Conservation (phyloP, 1,284 basidiomycete species). For the Cryptococcus sp. region DNA sequence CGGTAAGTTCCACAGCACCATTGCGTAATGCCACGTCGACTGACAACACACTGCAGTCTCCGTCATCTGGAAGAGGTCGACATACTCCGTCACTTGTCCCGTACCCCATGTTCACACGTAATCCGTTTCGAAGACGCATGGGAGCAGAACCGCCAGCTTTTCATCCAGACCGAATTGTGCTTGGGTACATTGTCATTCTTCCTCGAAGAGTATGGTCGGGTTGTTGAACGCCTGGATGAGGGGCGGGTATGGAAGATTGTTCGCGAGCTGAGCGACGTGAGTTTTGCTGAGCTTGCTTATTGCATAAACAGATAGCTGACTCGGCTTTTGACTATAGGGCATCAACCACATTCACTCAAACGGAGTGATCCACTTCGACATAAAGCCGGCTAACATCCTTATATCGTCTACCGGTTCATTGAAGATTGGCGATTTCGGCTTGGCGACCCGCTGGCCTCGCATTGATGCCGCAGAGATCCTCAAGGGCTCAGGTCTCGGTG, state of each 20-base stretch:
- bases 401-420: constrained; percentile 85
- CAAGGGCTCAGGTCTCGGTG: constrained; percentile 50
- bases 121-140: constrained; percentile 92
- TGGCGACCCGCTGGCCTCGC: constrained; percentile 84
- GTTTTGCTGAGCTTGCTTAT: constrained; percentile 45
- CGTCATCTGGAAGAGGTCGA: constrained; percentile 95
- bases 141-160: constrained; percentile 89
- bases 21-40: too few species aligned
- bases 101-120: constrained; percentile 67
- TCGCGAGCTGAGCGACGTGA: constrained; percentile 82
- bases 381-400: constrained; percentile 98
- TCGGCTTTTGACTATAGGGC: constrained; percentile 59
- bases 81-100: constrained; percentile 77
- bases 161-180: constrained; percentile 94
- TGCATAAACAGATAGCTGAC: neutral
- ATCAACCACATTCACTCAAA: constrained; percentile 85
- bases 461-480: constrained; percentile 48
- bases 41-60: constrained; percentile 57
- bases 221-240: constrained; percentile 84
- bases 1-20: constrained; percentile 60
- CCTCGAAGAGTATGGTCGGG: constrained; percentile 86
- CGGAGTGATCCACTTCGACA: constrained; percentile 90
- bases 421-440: constrained; percentile 99
- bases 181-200: constrained; percentile 89
- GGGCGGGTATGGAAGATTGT: constrained; percentile 96